A percentile compares a stretch with the other conserved stretches of the same genome.
phyloP scores from a whole-genome alignment of 768 basidiomycete genomes.

The Panaeolus papilionaceus region DNA sequence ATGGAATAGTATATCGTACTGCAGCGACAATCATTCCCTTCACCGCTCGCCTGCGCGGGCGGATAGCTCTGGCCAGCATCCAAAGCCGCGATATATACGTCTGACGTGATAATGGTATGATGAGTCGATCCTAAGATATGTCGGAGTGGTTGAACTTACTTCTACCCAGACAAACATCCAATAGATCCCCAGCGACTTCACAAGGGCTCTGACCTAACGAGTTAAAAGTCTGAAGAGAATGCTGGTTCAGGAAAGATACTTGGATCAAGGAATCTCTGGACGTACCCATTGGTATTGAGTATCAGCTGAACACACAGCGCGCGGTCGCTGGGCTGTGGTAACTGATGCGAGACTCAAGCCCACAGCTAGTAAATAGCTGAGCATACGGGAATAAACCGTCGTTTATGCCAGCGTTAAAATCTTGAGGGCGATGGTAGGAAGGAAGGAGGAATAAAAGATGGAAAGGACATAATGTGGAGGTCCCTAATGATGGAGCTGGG shows the following conservation, averaged over 20 bases:
- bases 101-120: background rate
- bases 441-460: too few relatives aligned
- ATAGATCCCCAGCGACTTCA: background rate
- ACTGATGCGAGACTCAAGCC: background rate
- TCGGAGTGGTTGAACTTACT: background rate
- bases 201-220: background rate
- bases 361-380: background rate
- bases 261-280: too few relatives aligned
- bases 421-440: too few relatives aligned
- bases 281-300: background rate
- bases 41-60: background rate
- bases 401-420: too few relatives aligned
- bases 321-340: background rate
- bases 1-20: background rate
- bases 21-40: background rate
- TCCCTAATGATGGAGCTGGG: too few relatives aligned
- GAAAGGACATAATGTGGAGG: too few relatives aligned
- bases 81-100: background rate
- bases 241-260: background rate
- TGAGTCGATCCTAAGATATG: background rate
- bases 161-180: background rate
- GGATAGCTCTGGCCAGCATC: background rate
- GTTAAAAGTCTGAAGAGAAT: background rate
- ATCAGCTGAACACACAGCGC: background rate
- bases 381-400: too few relatives aligned